A percentile compares a stretch with the other conserved stretches of the same genome.
These are phyloP conservation scores for Albifimbria verrucaria DNA, from an alignment of 2,329 filamentous ascomycete species.

Conservation along the genomic window DNA sequence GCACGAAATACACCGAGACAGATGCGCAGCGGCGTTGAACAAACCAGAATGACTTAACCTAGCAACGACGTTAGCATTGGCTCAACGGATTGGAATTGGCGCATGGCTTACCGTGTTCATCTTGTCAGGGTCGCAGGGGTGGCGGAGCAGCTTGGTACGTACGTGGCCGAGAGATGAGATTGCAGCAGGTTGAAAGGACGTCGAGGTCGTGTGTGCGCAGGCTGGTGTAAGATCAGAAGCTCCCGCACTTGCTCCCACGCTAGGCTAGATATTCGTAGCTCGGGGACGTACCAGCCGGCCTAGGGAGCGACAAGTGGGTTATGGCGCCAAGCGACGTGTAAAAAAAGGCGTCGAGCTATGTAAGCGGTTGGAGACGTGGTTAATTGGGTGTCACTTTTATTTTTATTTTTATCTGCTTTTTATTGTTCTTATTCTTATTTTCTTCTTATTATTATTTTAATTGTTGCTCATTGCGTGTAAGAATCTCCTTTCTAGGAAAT, in stretches of 20 bases:
- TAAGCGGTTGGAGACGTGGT: no score
- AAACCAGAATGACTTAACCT: slow-evolving; percentile 67
- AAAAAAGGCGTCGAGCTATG: no score
- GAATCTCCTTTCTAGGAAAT: no score
- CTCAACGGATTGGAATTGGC: not conserved
- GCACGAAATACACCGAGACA: slow-evolving; percentile 7
- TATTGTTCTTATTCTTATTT: no score
- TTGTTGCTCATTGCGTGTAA: no score
- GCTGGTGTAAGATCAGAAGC: not conserved
- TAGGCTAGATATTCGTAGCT: not conserved
- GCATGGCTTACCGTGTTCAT: slow-evolving; percentile 54
- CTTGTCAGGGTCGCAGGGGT: slow-evolving; percentile 12
- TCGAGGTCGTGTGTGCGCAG: not conserved
- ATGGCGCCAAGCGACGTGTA: no score
- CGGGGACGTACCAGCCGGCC: no score
- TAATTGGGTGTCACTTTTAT: no score
- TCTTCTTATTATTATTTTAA: no score
- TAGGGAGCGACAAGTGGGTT: no score
- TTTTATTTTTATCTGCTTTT: no score
- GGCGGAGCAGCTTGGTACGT: not conserved
- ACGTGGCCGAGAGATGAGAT: not conserved
- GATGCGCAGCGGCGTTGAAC: slow-evolving; percentile 15
- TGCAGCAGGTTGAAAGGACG: not conserved
- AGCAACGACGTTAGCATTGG: slow-evolving; percentile 17
- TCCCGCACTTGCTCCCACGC: not conserved